Conservation (phyloP, 805 yeast genomes). For the Metschnikowia picachoensis region DNA sequence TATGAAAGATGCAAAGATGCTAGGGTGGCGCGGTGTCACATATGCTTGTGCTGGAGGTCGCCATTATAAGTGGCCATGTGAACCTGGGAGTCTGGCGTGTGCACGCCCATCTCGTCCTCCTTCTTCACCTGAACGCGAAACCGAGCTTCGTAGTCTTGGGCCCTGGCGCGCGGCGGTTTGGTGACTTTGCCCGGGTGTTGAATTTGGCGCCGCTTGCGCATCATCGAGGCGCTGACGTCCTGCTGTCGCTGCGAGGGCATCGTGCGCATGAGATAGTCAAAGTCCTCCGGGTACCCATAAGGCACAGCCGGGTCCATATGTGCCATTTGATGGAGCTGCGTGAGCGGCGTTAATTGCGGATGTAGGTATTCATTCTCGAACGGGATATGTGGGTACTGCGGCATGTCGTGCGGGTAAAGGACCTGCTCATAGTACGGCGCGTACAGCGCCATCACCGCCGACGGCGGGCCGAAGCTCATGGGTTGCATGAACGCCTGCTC, state of each 20-base stretch:
- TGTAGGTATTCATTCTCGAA: slow-evolving; percentile 11
- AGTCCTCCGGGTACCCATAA: slow-evolving; percentile 11
- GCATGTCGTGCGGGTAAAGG: slow-evolving; percentile 5
- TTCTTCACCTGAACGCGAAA: slow-evolving; percentile 8
- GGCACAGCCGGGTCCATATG: slow-evolving; percentile 6
- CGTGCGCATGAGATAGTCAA: slow-evolving; percentile 7
- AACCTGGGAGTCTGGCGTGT: slow-evolving; percentile 9
- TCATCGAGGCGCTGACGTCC: slow-evolving; percentile 31
- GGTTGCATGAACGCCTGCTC: slow-evolving; percentile 9
- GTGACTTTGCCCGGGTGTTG: slow-evolving; percentile 6
- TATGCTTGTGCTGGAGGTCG: background rate
- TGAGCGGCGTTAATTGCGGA: slow-evolving; percentile 8
- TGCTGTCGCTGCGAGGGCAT: slow-evolving; percentile 29
- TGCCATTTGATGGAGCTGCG: slow-evolving; percentile 5
- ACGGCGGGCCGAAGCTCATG: slow-evolving; percentile 5
- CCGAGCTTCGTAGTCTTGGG: slow-evolving; percentile 8
- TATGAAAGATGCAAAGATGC: background rate
- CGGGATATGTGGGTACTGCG: slow-evolving; percentile 7
- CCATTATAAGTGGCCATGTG: background rate
- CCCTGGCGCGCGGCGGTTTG: slow-evolving; percentile 10
- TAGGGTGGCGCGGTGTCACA: background rate
- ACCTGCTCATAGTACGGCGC: slow-evolving; percentile 8
- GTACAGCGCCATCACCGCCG: slow-evolving; percentile 9
- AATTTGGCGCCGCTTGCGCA: slow-evolving; percentile 30
- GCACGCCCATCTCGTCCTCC: slow-evolving; percentile 5